A percentile compares a stretch with the other conserved stretches of the same genome.
Conservation (phyloP, 257 asterid genomes). For the Schizonepeta tenuifolia region DNA sequence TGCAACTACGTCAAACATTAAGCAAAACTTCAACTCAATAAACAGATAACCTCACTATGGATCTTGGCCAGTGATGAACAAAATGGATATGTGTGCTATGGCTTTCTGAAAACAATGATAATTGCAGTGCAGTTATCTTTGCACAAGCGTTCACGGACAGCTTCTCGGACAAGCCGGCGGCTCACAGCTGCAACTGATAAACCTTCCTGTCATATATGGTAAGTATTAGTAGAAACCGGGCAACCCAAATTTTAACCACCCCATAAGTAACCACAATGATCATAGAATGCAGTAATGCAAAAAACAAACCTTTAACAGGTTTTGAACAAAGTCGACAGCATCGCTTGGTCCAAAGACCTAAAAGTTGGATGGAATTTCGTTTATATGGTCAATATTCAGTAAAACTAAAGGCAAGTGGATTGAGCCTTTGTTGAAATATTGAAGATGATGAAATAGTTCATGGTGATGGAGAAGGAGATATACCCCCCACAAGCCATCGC, state of each 20-base stretch:
- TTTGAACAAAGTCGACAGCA: conserved; percentile 86
- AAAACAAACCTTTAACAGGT: conserved; percentile 76
- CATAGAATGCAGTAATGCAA: no score
- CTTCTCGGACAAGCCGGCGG: conserved; percentile 82
- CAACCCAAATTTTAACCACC: background rate
- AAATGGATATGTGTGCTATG: conserved; percentile 1
- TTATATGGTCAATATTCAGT: conserved; percentile 18
- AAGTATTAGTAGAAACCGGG: conserved; percentile 12
- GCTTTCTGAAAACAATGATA: conserved; percentile 57
- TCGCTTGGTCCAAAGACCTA: conserved; percentile 96
- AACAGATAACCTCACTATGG: background rate
- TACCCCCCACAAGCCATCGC: conserved; percentile 99
- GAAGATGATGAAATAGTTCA: conserved; percentile 23
- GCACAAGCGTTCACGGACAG: conserved; percentile 85
- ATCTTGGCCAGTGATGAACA: background rate
- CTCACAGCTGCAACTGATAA: conserved; percentile 63
- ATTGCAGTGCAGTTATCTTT: conserved; percentile 93
- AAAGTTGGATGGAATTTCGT: conserved; percentile 19
- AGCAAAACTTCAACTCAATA: background rate
- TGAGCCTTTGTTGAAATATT: background rate
- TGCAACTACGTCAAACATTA: background rate
- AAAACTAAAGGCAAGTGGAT: conserved; percentile 10
- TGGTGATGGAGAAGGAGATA: conserved; percentile 28
- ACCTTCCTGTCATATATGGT: conserved; percentile 57
- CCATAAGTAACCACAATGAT: no score